Percentiles rank a stretch among this genome's conserved stretches.
phyloP scores from a whole-genome alignment of 2,329 filamentous ascomycete genomes.

The Endocalyx cinctus region DNA sequence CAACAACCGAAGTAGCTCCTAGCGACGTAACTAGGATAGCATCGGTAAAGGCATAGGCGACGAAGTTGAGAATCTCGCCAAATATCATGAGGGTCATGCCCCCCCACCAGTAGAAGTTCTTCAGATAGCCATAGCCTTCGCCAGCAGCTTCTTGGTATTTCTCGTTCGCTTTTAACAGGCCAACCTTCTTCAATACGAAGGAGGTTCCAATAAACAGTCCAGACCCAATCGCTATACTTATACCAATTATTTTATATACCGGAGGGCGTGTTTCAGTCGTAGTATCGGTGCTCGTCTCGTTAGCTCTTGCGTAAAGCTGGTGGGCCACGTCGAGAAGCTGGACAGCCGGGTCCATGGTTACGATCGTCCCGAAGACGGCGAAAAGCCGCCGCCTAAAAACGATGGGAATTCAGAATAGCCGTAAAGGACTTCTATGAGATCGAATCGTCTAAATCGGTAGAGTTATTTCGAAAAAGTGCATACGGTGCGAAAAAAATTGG shows the following conservation, averaged over 20 bases:
- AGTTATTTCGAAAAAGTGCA: no score
- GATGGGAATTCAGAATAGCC: conserved; percentile 3
- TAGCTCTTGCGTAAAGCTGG: conserved; percentile 37
- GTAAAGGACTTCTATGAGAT: no score
- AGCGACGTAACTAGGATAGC: conserved; percentile 92
- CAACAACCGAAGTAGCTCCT: conserved; percentile 85
- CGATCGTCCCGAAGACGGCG: conserved; percentile 11
- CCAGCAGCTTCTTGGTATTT: conserved; percentile 96
- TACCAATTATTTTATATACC: conserved; percentile 79
- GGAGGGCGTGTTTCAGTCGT: conserved; percentile 35
- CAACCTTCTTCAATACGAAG: conserved; percentile 93
- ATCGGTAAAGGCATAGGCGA: conserved; percentile 94
- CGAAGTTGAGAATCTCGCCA: conserved; percentile 95
- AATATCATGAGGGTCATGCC: conserved; percentile 97
- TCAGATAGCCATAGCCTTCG: conserved; percentile 95
- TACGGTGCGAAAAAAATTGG: no score
- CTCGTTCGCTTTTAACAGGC: conserved; percentile 83
- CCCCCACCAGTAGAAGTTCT: conserved; percentile 90
- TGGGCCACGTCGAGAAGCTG: conserved; percentile 30
- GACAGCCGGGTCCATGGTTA: conserved; percentile 33
- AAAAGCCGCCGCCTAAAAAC: conserved; percentile 9
- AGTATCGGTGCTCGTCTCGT: conserved; percentile 28
- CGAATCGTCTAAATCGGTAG: no score
- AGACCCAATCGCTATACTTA: conserved; percentile 78
- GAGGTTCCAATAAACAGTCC: conserved; percentile 91